phyloP scores from a whole-genome alignment of 768 basidiomycete genomes.

The Postia placenta region DNA sequence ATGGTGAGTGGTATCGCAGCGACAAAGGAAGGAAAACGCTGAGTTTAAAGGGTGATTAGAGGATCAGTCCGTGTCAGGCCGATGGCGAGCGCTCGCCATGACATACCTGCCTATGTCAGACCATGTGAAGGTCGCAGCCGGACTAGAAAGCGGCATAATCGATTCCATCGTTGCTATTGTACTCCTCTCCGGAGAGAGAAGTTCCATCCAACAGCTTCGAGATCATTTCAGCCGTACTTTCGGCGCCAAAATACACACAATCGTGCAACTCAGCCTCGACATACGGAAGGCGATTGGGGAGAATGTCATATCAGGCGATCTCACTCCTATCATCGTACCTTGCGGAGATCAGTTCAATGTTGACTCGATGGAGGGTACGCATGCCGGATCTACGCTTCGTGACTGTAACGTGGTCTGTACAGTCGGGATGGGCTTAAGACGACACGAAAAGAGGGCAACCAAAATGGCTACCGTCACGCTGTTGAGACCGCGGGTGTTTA shows the following conservation, averaged over 20 bases:
- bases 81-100: neutral
- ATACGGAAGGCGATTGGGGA: slow-evolving; percentile 12
- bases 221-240: slow-evolving; percentile 13
- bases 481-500: neutral
- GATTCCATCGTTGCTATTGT: neutral
- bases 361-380: slow-evolving; percentile 8
- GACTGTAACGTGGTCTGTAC: neutral
- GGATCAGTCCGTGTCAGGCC: neutral
- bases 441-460: neutral
- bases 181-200: neutral
- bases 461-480: neutral
- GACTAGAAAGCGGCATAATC: neutral
- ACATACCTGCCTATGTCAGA: neutral
- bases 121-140: too few relatives aligned
- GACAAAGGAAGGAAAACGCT: too few relatives aligned
- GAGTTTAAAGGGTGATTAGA: too few relatives aligned
- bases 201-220: neutral
- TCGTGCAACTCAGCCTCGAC: slow-evolving; percentile 9
- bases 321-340: slow-evolving; percentile 10
- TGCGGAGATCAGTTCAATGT: slow-evolving; percentile 2
- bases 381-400: neutral
- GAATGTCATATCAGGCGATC: slow-evolving; percentile 11
- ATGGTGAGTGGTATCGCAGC: neutral
- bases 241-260: slow-evolving; percentile 15
- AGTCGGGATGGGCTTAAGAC: neutral